phyloP scores from a whole-genome alignment of 495 filamentous ascomycete genomes.

The Penicillium nucicola region DNA sequence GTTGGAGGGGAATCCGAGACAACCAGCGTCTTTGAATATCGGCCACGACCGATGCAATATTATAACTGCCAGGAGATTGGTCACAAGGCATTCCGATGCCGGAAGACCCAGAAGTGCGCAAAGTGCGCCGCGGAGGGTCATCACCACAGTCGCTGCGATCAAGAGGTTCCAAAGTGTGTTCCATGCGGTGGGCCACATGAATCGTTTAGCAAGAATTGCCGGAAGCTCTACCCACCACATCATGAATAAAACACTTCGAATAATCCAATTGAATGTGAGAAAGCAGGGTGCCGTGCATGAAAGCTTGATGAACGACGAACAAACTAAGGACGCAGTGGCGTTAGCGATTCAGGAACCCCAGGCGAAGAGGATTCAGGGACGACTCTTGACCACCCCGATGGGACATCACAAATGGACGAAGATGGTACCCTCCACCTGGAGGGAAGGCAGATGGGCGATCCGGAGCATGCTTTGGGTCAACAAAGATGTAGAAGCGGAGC shows the following conservation, averaged over 20 bases:
- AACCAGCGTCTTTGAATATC: conserved; percentile 24
- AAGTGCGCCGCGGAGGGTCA: conserved; percentile 25
- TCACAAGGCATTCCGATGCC: conserved; percentile 22
- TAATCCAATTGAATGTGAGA: conserved; percentile 29
- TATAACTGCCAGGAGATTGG: conserved; percentile 29
- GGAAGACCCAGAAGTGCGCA: conserved; percentile 24
- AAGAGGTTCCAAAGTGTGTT: conserved; percentile 21
- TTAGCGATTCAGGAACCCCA: conserved; percentile 26
- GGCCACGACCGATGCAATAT: conserved; percentile 23
- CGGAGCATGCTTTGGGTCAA: conserved; percentile 31
- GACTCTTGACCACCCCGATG: conserved; percentile 22
- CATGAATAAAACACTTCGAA: conserved; percentile 26
- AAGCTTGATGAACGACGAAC: conserved; percentile 28
- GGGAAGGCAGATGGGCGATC: conserved; percentile 21
- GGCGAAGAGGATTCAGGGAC: conserved; percentile 20
- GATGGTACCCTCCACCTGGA: conserved; percentile 20
- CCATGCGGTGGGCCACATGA: conserved; percentile 24
- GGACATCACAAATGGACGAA: conserved; percentile 29
- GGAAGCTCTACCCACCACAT: conserved; percentile 19
- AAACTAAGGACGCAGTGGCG: conserved; percentile 12
- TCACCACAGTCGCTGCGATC: conserved; percentile 19
- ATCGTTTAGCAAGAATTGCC: conserved; percentile 30
- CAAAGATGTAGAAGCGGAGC: conserved; percentile 23
- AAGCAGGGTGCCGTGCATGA: conserved; percentile 24
- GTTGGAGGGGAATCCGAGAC: conserved; percentile 23